Conservation (phyloP, 164 flowering plant genomes). For the Macadamia integrifolia region DNA sequence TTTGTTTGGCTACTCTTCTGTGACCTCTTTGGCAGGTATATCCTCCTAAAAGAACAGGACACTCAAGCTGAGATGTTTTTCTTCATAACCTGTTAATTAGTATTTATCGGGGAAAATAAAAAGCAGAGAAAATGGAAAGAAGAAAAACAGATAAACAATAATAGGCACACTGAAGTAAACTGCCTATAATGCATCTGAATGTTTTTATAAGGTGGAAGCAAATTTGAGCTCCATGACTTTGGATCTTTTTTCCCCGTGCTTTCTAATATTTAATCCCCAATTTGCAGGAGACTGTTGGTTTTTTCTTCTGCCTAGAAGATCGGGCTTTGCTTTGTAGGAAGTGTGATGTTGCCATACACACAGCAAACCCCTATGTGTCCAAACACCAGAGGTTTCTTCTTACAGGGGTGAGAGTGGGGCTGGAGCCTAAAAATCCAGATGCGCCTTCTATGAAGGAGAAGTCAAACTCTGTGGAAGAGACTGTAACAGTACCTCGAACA, state of each 20-base stretch:
- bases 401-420: slow-evolving; percentile 87
- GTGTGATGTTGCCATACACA: slow-evolving; percentile 83
- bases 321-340: slow-evolving; percentile 88
- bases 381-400: slow-evolving; percentile 83
- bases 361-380: slow-evolving; percentile 59
- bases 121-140: too few species aligned
- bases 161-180: too few species aligned
- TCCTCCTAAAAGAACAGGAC: too few species aligned
- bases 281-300: slow-evolving; percentile 73
- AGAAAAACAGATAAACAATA: too few species aligned
- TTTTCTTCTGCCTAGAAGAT: slow-evolving; percentile 89
- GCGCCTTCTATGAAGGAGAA: slow-evolving; percentile 36
- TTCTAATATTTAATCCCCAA: neutral
- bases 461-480: slow-evolving; percentile 26
- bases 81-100: too few species aligned
- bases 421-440: slow-evolving; percentile 46
- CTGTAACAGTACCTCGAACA: slow-evolving; percentile 21
- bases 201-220: too few species aligned
- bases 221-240: too few species aligned
- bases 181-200: too few species aligned
- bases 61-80: too few species aligned
- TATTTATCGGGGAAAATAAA: too few species aligned
- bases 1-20: too few species aligned
- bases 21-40: too few species aligned
- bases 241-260: neutral